These are phyloP conservation scores for Hericium alpestre DNA, from an alignment of 768 basidiomycete genomes.

Conservation along the genomic window DNA sequence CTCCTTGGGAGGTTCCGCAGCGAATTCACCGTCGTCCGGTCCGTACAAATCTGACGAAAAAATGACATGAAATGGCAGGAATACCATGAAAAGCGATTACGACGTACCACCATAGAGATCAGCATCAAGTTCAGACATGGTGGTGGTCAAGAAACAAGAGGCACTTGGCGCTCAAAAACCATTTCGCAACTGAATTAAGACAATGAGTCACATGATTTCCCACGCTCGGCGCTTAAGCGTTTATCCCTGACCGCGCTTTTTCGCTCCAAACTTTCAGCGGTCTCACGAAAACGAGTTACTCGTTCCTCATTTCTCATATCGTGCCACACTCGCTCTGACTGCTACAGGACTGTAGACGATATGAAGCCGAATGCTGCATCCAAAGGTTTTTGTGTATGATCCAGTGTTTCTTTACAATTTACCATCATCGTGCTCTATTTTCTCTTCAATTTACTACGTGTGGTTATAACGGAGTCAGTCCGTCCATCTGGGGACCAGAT, in stretches of 20 bases:
- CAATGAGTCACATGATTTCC: background rate
- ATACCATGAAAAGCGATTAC: background rate
- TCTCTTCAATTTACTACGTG: too few relatives aligned
- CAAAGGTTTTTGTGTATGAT: too few relatives aligned
- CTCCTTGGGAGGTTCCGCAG: constrained; percentile 25
- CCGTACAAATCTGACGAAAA: constrained; percentile 43
- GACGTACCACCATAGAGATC: constrained; percentile 79
- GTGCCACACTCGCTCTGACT: too few relatives aligned
- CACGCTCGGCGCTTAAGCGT: background rate
- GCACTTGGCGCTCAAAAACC: constrained; percentile 4
- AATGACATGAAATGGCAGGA: background rate
- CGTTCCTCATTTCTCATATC: too few relatives aligned
- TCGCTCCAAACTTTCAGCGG: too few relatives aligned
- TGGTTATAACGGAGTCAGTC: too few relatives aligned
- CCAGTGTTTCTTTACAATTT: too few relatives aligned
- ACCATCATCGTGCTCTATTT: too few relatives aligned
- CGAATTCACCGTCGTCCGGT: constrained; percentile 43
- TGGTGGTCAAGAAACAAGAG: constrained; percentile 17
- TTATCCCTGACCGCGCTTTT: background rate
- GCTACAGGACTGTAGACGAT: too few relatives aligned
- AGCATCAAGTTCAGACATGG: constrained; percentile 76
- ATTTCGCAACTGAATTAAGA: background rate
- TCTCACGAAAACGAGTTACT: too few relatives aligned
- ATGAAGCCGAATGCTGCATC: too few relatives aligned
- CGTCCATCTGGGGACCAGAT: too few relatives aligned